Evolutionary conservation across 1,284 basidiomycete species (phyloP), one percentile per base, ranked within the genome.

Genomic region (Malassezia slooffiae): DNA sequence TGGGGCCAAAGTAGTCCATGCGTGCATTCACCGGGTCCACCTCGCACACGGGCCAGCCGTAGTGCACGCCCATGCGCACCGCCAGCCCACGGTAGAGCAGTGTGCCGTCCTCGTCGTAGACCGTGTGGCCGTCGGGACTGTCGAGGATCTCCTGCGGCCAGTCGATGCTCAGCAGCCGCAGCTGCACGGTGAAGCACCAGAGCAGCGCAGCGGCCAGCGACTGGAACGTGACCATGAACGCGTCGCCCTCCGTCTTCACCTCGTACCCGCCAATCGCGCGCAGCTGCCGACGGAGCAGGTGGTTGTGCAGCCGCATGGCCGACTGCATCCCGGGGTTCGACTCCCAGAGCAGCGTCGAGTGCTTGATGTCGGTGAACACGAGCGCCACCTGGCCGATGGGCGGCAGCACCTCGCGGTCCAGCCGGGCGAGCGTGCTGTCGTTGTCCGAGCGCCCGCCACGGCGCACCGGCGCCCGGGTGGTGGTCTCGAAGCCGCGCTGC

Each of bases 211-310:
- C 78, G 3, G 86, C 76, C 7, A 89, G 80, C 4, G 80, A 85
- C 8, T 85, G 84, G 77, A 99, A 97, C n/a, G 61, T 90, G 36
- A 91, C 90, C 85, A 97, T 93, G 75, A 97, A 97, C 0, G 91
- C 82, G 65, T 97, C 93, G 27, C 93, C 93, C 81, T 97, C 93
- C 16, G 93, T 97, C 73, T 99, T 99, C 62, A 96, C 91, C 72
- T 97, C 90, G 71, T 96, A 99, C 0, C 93, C 93, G 31, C 89
- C 90, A 62, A 90, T 91, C 40, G 85, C 76, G 23, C 91, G 80
- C 32, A 97, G 73, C 56, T 86, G 82, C 9, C 90, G 78, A 17
- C 91, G 81, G 47, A 97, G 76, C 12, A 96, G 75, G 48, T 75
- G 78, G 70, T 96, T 93, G 73, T 97, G 93, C 62, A 89, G 73